Percentiles rank a stretch among this genome's conserved stretches.
Conservation (phyloP, 371 early-diverging fungal species). For the Rhizopus delemar region DNA sequence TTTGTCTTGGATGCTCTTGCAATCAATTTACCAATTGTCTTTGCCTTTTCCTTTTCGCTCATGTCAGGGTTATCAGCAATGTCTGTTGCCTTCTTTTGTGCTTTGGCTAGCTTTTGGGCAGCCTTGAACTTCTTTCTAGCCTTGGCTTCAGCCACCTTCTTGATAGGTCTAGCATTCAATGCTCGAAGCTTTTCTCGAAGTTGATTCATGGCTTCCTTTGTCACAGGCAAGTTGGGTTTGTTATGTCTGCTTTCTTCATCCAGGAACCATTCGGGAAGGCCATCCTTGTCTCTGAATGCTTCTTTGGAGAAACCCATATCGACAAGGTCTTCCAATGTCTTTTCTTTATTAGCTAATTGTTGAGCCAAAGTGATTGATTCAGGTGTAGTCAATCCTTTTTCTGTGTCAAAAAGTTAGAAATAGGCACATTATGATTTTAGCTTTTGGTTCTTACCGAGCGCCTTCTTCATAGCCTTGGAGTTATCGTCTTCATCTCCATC, state of each 20-base stretch:
- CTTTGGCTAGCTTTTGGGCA: conserved; percentile 71
- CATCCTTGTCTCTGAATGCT: conserved; percentile 84
- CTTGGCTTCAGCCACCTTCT: conserved; percentile 98
- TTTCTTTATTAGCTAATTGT: conserved; percentile 77
- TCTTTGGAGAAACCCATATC: conserved; percentile 91
- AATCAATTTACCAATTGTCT: conserved; percentile 78
- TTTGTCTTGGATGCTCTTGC: conserved; percentile 67
- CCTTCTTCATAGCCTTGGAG: conserved; percentile 63
- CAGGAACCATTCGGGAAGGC: conserved; percentile 90
- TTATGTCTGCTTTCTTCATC: conserved; percentile 91
- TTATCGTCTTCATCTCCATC: conserved; percentile 73
- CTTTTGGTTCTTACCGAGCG: conserved; percentile 33
- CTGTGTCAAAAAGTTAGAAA: conserved; percentile 19
- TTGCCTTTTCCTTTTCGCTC: conserved; percentile 87
- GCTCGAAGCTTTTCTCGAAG: conserved; percentile 80
- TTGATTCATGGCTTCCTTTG: conserved; percentile 92
- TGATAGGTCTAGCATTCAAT: conserved; percentile 94
- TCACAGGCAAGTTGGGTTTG: conserved; percentile 85
- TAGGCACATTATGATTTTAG: background rate
- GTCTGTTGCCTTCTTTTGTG: conserved; percentile 86
- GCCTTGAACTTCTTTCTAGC: conserved; percentile 89
- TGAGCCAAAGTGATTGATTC: conserved; percentile 90
- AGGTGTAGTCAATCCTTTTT: conserved; percentile 70
- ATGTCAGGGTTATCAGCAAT: conserved; percentile 87
- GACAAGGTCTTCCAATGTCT: conserved; percentile 74